Conservation (phyloP, 345 rosid species). For the Hibiscus syriacus region DNA sequence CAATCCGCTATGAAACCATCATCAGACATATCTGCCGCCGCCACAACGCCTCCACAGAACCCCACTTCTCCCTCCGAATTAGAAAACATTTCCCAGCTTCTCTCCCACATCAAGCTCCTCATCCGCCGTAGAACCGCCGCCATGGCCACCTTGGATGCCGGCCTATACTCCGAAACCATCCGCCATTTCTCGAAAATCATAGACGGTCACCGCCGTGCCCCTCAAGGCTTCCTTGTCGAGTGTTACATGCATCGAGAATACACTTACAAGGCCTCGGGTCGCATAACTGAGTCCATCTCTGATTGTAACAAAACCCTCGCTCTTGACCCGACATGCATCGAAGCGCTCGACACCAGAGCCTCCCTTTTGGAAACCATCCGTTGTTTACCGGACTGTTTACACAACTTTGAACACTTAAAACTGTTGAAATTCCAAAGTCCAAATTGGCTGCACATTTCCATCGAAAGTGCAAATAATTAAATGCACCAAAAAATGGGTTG, state of each 20-base stretch:
- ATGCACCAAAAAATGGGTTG: no score
- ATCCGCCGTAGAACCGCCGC: conserved; percentile 86
- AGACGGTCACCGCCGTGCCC: conserved; percentile 76
- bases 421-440: no score
- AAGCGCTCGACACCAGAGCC: conserved; percentile 84
- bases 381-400: conserved; percentile 82
- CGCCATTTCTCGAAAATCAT: conserved; percentile 89
- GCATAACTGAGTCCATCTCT: conserved; percentile 76
- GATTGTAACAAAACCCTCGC: conserved; percentile 90
- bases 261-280: conserved; percentile 63
- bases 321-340: conserved; percentile 68
- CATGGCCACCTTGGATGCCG: conserved; percentile 79
- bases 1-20: conserved; percentile 18
- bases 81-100: conserved; percentile 57
- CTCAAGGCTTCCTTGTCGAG: conserved; percentile 84
- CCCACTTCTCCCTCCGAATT: conserved; percentile 22
- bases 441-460: no score
- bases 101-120: conserved; percentile 75
- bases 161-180: conserved; percentile 69
- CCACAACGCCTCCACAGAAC: conserved; percentile 43
- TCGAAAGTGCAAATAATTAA: no score
- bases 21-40: conserved; percentile 9
- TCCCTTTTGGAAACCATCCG: conserved; percentile 67
- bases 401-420: conserved; percentile 86
- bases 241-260: conserved; percentile 79